phyloP scores from a whole-genome alignment of 148 eudicot species.

The Simmondsia chinensis region DNA sequence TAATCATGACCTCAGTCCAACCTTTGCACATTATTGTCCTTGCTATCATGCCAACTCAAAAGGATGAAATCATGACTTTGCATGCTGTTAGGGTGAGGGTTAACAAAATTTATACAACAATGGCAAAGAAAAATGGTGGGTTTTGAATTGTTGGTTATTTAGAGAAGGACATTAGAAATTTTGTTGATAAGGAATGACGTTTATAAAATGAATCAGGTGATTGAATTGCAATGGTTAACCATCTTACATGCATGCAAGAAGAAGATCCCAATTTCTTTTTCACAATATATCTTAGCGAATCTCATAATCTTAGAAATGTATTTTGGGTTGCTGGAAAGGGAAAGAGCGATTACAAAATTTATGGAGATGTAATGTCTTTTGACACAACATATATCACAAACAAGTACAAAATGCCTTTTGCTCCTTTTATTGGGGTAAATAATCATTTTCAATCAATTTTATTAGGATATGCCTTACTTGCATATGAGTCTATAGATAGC shows the following conservation, averaged over 20 bases:
- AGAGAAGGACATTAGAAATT: too few species aligned
- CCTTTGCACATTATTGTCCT: too few species aligned
- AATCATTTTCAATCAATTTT: neutral
- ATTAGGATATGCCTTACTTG: neutral
- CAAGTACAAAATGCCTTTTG: neutral
- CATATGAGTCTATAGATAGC: neutral
- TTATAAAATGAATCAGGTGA: neutral
- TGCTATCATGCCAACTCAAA: too few species aligned
- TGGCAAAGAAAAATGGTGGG: too few species aligned
- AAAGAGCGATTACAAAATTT: neutral
- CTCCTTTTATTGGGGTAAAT: neutral
- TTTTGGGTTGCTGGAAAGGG: slow-evolving; percentile 1
- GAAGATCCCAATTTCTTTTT: neutral
- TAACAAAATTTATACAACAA: too few species aligned
- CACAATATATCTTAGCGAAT: neutral
- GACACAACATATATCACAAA: neutral
- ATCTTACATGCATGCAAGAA: neutral
- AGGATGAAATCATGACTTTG: too few species aligned
- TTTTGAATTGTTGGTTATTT: too few species aligned
- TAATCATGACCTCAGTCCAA: too few species aligned
- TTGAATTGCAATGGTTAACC: too few species aligned
- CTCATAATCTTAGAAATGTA: neutral
- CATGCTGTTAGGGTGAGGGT: too few species aligned
- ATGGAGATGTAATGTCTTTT: neutral
- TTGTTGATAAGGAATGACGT: too few species aligned